Evolutionary conservation across 208 protist species (phyloP).

Genomic region (Crithidia fasciculata): DNA sequence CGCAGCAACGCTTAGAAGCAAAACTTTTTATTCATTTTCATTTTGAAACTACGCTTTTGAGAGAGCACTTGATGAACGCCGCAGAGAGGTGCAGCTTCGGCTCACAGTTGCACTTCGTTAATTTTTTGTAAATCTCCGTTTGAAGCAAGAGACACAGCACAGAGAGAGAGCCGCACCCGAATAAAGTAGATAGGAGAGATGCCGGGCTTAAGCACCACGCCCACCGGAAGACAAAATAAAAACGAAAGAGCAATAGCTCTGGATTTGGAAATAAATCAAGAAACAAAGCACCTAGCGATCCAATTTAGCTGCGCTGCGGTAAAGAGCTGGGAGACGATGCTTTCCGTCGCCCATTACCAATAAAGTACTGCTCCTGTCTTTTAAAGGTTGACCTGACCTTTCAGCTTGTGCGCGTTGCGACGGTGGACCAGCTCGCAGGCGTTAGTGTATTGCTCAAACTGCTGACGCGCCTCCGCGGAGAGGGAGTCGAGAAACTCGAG

Average conservation of each 20-base stretch:
- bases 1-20: no score
- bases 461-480: conserved; percentile 47
- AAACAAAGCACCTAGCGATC: conserved; percentile 3
- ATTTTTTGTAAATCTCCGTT: no score
- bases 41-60: no score
- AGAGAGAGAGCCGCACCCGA: no score
- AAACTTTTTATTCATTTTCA: no score
- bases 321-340: neutral
- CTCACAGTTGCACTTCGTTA: no score
- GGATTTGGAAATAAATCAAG: conserved; percentile 7
- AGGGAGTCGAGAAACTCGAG: conserved; percentile 50
- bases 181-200: no score
- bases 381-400: conserved; percentile 75
- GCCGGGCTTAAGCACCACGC: neutral
- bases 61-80: no score
- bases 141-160: no score
- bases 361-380: neutral
- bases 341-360: neutral
- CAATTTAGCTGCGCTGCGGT: neutral
- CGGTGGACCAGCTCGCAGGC: conserved; percentile 86
- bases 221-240: neutral
- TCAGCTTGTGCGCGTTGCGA: conserved; percentile 92
- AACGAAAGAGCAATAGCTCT: neutral
- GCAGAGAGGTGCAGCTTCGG: no score
- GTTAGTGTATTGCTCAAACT: conserved; percentile 79